Percentiles rank a stretch among this genome's conserved stretches.
Evolutionary conservation across 225 moss, liverwort and hornwort genomes (phyloP).

Genomic region (Marchantia paleacea): DNA sequence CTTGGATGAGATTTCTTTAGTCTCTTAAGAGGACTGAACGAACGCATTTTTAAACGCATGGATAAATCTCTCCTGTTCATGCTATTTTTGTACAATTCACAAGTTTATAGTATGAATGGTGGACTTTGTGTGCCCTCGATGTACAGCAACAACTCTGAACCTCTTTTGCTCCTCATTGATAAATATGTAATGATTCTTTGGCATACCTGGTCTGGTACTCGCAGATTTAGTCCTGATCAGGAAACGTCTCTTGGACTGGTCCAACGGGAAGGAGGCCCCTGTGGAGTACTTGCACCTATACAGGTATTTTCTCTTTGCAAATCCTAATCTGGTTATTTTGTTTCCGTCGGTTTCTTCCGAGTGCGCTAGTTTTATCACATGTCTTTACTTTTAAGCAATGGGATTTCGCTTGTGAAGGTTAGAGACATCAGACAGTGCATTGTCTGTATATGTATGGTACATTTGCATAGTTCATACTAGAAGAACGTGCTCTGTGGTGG

Average conservation of each 20-base stretch:
- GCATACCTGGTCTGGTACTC: constrained; percentile 8
- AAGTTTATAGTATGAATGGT: no score
- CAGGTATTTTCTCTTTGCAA: constrained; percentile 51
- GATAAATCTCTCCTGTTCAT: neutral
- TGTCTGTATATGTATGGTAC: no score
- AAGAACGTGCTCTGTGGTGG: no score
- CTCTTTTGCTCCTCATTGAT: neutral
- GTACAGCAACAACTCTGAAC: neutral
- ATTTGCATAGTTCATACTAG: no score
- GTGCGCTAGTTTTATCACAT: no score
- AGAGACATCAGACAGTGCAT: no score
- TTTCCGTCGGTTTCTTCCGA: no score
- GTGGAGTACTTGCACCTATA: constrained; percentile 97
- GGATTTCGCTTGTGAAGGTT: no score
- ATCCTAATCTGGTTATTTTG: neutral
- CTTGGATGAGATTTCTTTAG: neutral
- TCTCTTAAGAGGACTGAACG: neutral
- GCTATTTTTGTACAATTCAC: neutral
- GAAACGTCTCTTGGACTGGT: constrained; percentile 96
- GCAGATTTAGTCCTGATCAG: constrained; percentile 91
- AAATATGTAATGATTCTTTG: neutral
- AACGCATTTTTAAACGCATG: neutral
- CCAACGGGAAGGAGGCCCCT: constrained; percentile 96
- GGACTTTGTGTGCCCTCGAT: no score
- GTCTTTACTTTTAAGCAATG: no score